Percentiles rank a stretch among this genome's conserved stretches.
phyloP scores from a whole-genome alignment of 768 basidiomycete species.

The Amanita jacksonii region DNA sequence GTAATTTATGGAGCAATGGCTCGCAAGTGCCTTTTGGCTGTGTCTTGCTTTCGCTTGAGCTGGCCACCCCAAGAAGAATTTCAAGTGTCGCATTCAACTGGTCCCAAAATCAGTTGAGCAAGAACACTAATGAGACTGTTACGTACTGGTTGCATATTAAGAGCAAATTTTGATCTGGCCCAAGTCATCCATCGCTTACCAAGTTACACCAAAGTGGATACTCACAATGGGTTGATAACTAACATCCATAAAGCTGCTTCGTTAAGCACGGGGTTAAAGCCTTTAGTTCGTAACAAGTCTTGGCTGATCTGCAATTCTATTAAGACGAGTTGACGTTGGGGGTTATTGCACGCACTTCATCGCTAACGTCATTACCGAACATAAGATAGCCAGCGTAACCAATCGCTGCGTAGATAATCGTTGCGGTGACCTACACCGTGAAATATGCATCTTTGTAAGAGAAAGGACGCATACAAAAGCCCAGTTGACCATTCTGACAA shows the following conservation, averaged over 20 bases:
- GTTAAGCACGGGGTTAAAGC: constrained; percentile 67
- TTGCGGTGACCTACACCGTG: constrained; percentile 46
- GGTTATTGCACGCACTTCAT: constrained; percentile 48
- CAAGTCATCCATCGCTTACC: neutral
- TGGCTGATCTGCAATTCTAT: constrained; percentile 57
- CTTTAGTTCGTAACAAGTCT: constrained; percentile 63
- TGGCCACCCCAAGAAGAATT: constrained; percentile 55
- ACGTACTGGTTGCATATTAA: constrained; percentile 72
- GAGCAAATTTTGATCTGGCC: constrained; percentile 74
- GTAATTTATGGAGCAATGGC: constrained; percentile 7
- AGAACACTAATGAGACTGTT: neutral
- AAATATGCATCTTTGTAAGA: neutral
- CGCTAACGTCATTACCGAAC: constrained; percentile 75
- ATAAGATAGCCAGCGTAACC: constrained; percentile 84
- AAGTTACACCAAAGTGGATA: constrained; percentile 10
- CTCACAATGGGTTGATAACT: constrained; percentile 67
- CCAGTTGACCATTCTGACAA: constrained; percentile 73
- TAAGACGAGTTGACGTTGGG: neutral
- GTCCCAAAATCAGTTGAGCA: neutral
- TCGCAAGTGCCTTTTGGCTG: constrained; percentile 15
- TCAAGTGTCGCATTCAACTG: constrained; percentile 81
- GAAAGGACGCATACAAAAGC: constrained; percentile 59
- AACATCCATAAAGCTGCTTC: constrained; percentile 77
- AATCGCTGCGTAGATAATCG: constrained; percentile 53
- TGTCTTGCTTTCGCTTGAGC: constrained; percentile 25